Evolutionary conservation across 129 eudicot species (phyloP).

Genomic region (Glebionis coronaria): DNA sequence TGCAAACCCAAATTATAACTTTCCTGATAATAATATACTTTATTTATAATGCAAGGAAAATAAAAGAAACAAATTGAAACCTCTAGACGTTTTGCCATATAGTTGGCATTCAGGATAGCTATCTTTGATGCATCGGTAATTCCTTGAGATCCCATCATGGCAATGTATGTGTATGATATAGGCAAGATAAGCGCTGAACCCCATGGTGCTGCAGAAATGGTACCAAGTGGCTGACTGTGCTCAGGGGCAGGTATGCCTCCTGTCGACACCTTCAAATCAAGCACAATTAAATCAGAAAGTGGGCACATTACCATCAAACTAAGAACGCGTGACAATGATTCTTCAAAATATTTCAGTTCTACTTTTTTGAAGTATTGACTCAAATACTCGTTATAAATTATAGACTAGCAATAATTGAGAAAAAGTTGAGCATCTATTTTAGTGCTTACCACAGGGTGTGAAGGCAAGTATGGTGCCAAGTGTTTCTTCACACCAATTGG

Average conservation of each 20-base stretch:
- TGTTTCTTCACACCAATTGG: constrained; percentile 98
- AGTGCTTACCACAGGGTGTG: constrained; percentile 91
- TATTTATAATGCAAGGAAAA: background rate
- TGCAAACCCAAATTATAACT: background rate
- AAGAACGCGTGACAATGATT: background rate
- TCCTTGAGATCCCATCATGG: constrained; percentile 98
- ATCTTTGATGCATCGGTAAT: constrained; percentile 95
- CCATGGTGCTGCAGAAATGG: constrained; percentile 99
- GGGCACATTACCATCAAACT: background rate
- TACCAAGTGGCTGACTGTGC: constrained; percentile 73
- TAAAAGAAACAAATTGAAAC: constrained; percentile 37
- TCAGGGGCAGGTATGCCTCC: constrained; percentile 95
- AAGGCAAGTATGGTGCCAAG: constrained; percentile 90
- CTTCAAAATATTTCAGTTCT: background rate
- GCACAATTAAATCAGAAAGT: constrained; percentile 2
- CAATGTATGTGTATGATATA: constrained; percentile 95
- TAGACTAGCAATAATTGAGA: no score
- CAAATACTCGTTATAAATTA: background rate
- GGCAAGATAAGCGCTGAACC: constrained; percentile 99
- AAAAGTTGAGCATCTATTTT: no score
- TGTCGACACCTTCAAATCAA: constrained; percentile 57
- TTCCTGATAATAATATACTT: background rate
- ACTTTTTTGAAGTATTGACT: background rate
- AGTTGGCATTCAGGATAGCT: constrained; percentile 92
- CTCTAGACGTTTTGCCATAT: constrained; percentile 99